These are phyloP conservation scores for Phytophthora citricola DNA, from an alignment of 352 stramenopile species.

Conservation along the genomic window DNA sequence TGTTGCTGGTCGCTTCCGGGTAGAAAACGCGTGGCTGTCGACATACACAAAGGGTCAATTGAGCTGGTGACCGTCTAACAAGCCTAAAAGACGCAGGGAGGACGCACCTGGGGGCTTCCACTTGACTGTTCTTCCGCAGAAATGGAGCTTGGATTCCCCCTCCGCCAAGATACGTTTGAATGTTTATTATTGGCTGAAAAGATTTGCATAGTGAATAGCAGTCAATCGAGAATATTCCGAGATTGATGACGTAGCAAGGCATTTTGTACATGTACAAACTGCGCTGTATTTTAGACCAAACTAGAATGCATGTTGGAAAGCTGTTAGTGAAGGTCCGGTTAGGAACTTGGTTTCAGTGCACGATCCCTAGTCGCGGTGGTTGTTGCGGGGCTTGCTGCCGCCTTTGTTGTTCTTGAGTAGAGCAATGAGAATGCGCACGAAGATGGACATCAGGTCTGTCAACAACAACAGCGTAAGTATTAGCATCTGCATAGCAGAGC, in stretches of 20 bases:
- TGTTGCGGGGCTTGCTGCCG: constrained; percentile 47
- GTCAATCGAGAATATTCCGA: constrained; percentile 27
- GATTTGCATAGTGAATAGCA: constrained; percentile 6
- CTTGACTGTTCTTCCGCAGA: constrained; percentile 34
- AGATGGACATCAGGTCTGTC: constrained; percentile 88
- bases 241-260: constrained; percentile 24
- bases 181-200: constrained; percentile 13
- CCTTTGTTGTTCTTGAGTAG: constrained; percentile 71
- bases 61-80: no score
- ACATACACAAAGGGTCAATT: background rate
- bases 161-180: background rate
- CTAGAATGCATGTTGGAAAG: constrained; percentile 19
- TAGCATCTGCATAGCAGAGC: background rate
- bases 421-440: constrained; percentile 87
- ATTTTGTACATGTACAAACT: no score
- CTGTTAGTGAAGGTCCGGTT: no score
- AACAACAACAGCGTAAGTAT: constrained; percentile 6
- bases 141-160: constrained; percentile 27
- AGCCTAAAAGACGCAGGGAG: no score
- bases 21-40: constrained; percentile 16
- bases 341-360: background rate
- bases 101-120: no score
- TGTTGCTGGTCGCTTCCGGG: constrained; percentile 20
- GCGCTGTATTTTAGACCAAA: constrained; percentile 6
- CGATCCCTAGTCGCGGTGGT: constrained; percentile 36